Base-by-base conservation (phyloP, 164 flowering plant genomes). In the Vitis cinerea region DNA sequence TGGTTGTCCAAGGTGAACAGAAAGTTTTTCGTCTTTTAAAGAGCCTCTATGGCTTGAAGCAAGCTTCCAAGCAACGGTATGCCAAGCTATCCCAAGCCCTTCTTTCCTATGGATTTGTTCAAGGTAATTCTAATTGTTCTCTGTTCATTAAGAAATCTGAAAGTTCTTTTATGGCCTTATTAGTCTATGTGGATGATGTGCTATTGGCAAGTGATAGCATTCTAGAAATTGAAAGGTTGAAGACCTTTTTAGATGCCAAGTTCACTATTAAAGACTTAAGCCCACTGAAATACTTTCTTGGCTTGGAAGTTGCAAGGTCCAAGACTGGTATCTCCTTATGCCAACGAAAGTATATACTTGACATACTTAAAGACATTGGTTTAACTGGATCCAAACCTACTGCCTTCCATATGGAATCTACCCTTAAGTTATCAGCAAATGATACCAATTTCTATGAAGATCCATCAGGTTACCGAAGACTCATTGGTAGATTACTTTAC, bases 231-330 rank as follows among this genome's bases (percentile, higher is more conserved):
- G 3, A 1, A 2, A 44, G 9, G 4, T 51, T 70, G 9, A 70
- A 61, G 4, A 16, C 10, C 0, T 49, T n/a, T 12, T 8, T 62
- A 6, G 23, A 51, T 1, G 1, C 10, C 3, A 19, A 62, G 12
- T 70, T 70, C 31, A 48, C 47, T 0, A 62, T 70, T 48, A 70
- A 70, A 27, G 68, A 64, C 3, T 29, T 71, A 13, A 68, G 68
- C 2, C 9, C 3, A 27, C 13, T 55, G 10, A 71, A 48, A 44
- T 71, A 71, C 13, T 71, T 71, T 56, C 31, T 63, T 54, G 56
- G 68, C 11, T 55, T 71, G 13, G 68, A 71, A 48, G 13, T 71
- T 13, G 67, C 68, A 17, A 1, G 17, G 1, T 71, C 68, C 3
- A 71, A 49, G 8, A 48, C 55, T 23, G 55, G 68, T 3, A 27